phyloP scores from a whole-genome alignment of 768 basidiomycete genomes.

The Kwoniella botswanensis region DNA sequence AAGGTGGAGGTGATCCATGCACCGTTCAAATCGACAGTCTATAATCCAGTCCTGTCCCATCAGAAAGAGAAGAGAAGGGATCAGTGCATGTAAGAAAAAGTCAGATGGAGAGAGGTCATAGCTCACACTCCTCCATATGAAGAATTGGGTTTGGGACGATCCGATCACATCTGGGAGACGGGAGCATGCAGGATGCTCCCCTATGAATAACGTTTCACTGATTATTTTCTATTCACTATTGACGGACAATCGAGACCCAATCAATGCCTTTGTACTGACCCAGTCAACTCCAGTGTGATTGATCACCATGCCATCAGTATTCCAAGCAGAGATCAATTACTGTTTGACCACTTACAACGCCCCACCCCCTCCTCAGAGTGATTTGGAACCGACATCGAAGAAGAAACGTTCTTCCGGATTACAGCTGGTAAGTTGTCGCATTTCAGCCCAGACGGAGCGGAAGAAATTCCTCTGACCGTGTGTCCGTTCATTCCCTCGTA shows the following conservation, averaged over 20 bases:
- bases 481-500: neutral
- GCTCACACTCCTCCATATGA: neutral
- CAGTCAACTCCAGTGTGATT: neutral
- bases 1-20: conserved; percentile 15
- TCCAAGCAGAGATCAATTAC: conserved; percentile 11
- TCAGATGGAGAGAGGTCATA: neutral
- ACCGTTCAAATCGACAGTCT: neutral
- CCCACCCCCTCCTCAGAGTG: neutral
- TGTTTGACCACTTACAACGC: conserved; percentile 5
- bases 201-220: too few species aligned
- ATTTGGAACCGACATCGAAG: conserved; percentile 6
- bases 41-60: neutral
- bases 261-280: neutral
- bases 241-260: neutral
- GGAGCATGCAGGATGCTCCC: neutral
- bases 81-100: neutral
- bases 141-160: neutral
- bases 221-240: neutral
- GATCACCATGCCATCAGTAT: conserved; percentile 4
- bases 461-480: neutral
- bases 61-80: neutral
- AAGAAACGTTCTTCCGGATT: conserved; percentile 20
- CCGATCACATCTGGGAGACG: neutral
- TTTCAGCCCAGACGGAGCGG: neutral
- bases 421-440: conserved; percentile 7